Percentiles rank a stretch among this genome's conserved stretches.
These are phyloP conservation scores for Euphorbia schlechtendalii DNA, from an alignment of 441 rosid genomes.

Conservation along the genomic window DNA sequence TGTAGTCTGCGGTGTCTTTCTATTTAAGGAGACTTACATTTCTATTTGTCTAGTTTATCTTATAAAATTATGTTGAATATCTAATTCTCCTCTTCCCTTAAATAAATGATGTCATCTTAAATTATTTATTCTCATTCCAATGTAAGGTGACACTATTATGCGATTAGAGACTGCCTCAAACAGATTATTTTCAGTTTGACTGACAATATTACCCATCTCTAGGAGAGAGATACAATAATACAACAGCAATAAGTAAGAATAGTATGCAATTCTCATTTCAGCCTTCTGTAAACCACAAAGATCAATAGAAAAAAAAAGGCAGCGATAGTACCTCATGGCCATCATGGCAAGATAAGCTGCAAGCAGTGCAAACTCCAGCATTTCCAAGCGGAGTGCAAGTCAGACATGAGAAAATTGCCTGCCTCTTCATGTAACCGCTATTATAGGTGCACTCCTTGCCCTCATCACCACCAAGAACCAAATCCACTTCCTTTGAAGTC, in stretches of 20 bases:
- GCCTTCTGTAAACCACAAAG: neutral
- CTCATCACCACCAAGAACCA: conserved; percentile 96
- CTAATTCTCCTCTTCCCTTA: neutral
- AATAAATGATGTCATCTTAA: neutral
- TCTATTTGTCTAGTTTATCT: neutral
- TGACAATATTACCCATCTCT: no score
- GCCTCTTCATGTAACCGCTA: conserved; percentile 83
- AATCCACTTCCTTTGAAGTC: conserved; percentile 62
- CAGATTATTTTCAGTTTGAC: no score
- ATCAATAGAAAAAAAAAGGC: neutral
- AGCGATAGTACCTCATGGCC: conserved; percentile 75
- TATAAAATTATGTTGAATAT: no score
- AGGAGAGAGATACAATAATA: no score
- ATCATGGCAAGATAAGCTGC: conserved; percentile 89
- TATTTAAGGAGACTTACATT: neutral
- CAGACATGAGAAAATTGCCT: conserved; percentile 87
- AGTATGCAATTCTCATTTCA: neutral
- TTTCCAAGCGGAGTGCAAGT: conserved; percentile 85
- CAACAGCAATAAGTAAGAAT: no score
- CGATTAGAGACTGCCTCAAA: no score
- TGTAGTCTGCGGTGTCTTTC: neutral
- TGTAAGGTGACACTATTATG: neutral
- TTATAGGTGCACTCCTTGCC: conserved; percentile 87
- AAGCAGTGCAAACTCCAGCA: conserved; percentile 94
- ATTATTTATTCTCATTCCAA: no score